phyloP scores from a whole-genome alignment of 768 basidiomycete genomes.

The Trametes punicea region DNA sequence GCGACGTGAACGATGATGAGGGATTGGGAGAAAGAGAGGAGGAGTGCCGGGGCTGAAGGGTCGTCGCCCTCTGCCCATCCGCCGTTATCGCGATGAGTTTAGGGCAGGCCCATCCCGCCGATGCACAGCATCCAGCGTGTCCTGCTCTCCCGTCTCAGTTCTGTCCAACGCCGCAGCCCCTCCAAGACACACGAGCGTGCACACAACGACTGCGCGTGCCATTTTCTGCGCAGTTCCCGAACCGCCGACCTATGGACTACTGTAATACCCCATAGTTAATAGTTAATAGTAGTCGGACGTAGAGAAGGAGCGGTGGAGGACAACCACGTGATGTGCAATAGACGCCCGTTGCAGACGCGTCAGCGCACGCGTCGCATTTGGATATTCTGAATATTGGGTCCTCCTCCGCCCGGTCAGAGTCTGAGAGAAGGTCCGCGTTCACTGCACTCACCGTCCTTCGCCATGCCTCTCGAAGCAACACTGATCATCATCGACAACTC shows the following conservation, averaged over 20 bases:
- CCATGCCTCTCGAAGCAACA: conserved; percentile 95
- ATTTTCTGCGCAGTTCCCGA: background rate
- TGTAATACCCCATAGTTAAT: background rate
- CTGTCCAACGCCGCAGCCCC: background rate
- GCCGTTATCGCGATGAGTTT: conserved; percentile 31
- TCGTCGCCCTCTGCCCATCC: conserved; percentile 20
- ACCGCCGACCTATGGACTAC: background rate
- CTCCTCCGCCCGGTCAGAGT: too few relatives aligned
- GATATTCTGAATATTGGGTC: too few relatives aligned
- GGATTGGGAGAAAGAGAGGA: conserved; percentile 23
- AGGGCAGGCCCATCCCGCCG: conserved; percentile 25
- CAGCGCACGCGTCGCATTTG: conserved; percentile 18
- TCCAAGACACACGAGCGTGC: background rate
- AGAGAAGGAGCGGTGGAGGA: background rate
- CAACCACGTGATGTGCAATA: conserved; percentile 8
- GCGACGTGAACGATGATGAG: conserved; percentile 17
- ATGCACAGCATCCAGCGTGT: background rate
- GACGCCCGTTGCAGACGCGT: conserved; percentile 18
- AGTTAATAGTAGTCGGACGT: background rate
- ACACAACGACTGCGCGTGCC: background rate
- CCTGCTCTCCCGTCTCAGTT: background rate
- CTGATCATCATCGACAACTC: conserved; percentile 99
- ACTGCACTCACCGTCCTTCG: conserved; percentile 27
- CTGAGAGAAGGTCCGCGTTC: too few relatives aligned
- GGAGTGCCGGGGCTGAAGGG: conserved; percentile 28